Evolutionary conservation across 129 eudicot genomes (phyloP).

Genomic region (Apium graveolens): DNA sequence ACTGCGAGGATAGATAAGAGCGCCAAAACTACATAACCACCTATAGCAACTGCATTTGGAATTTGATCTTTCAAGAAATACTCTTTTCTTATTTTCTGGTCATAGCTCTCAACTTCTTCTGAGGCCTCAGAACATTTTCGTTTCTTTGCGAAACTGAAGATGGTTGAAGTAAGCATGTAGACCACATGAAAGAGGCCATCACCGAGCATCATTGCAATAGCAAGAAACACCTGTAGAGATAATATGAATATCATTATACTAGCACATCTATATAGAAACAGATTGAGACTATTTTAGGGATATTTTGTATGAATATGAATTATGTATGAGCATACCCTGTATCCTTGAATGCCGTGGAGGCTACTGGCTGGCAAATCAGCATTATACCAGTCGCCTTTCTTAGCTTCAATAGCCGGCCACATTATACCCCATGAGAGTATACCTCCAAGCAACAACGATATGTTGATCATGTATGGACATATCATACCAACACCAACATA

Average conservation of each 20-base stretch:
- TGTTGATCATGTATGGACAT: conserved; percentile 8
- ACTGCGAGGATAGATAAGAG: conserved; percentile 23
- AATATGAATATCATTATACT: neutral
- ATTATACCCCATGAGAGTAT: conserved; percentile 13
- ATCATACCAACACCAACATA: conserved; percentile 15
- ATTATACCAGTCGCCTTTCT: conserved; percentile 10
- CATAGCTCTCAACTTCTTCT: conserved; percentile 12
- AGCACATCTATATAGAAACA: neutral
- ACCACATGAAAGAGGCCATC: conserved; percentile 61
- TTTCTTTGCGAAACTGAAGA: conserved; percentile 8
- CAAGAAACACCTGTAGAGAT: conserved; percentile 40
- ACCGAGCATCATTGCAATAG: conserved; percentile 63
- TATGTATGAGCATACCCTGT: conserved; percentile 13
- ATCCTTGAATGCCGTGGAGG: conserved; percentile 14
- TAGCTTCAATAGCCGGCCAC: conserved; percentile 11
- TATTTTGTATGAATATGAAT: neutral
- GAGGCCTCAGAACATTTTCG: conserved; percentile 4
- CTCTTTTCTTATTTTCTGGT: conserved; percentile 33
- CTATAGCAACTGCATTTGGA: conserved; percentile 30
- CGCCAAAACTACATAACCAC: conserved; percentile 43
- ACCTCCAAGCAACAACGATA: conserved; percentile 10
- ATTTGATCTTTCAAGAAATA: conserved; percentile 56
- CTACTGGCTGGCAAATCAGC: conserved; percentile 6
- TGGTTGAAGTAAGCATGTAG: conserved; percentile 31
- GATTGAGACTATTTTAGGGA: neutral